Conservation (phyloP, 2,329 filamentous ascomycete genomes). For the Diaporthe citri region DNA sequence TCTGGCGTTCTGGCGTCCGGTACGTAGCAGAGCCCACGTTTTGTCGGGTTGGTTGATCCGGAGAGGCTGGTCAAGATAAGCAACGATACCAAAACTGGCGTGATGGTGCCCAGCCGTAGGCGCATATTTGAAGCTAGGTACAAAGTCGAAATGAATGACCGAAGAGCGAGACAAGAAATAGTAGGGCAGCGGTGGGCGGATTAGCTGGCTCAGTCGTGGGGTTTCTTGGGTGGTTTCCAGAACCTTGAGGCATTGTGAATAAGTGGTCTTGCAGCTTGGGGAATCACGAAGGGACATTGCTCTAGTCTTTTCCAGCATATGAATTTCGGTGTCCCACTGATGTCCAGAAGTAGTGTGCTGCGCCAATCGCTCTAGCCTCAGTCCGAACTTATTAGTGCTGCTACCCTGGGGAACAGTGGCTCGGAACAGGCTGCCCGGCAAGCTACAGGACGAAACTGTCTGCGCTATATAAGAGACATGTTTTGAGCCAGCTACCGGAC, state of each 20-base stretch:
- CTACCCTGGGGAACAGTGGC: neutral
- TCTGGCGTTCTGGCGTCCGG: constrained; percentile 64
- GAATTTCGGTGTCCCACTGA: neutral
- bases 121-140: neutral
- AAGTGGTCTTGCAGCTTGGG: neutral
- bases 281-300: neutral
- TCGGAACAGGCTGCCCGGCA: neutral
- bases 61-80: neutral
- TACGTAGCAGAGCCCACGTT: constrained; percentile 81
- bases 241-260: neutral
- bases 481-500: too few species aligned
- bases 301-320: neutral
- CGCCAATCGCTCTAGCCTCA: neutral
- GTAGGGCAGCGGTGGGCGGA: neutral
- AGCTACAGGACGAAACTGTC: neutral
- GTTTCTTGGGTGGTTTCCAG: too few species aligned
- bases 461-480: too few species aligned
- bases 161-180: neutral
- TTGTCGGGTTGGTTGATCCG: constrained; percentile 57
- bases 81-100: neutral
- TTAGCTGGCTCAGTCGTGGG: neutral
- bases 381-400: neutral
- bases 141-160: neutral
- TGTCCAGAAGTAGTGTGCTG: neutral
- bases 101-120: neutral